phyloP scores from a whole-genome alignment of 805 yeast species.

The Candida xyloterini region DNA sequence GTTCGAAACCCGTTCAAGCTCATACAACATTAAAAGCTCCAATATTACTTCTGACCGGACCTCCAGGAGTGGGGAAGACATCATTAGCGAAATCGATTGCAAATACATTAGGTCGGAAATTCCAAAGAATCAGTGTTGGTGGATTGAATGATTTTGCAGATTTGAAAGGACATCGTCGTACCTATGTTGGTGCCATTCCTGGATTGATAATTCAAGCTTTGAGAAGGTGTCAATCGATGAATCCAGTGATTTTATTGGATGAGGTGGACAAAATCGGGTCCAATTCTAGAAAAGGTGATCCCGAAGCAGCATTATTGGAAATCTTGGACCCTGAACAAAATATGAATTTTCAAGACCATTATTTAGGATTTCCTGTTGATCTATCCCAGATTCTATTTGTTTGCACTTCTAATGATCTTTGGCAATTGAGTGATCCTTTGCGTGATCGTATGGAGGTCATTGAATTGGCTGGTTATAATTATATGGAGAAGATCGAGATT shows the following conservation, averaged over 20 bases:
- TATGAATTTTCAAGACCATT: slow-evolving; percentile 71
- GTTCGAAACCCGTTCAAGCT: background rate
- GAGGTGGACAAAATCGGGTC: slow-evolving; percentile 68
- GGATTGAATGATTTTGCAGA: slow-evolving; percentile 89
- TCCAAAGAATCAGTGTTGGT: slow-evolving; percentile 80
- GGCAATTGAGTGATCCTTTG: slow-evolving; percentile 69
- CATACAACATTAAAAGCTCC: slow-evolving; percentile 47
- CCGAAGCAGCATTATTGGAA: slow-evolving; percentile 84
- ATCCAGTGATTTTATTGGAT: slow-evolving; percentile 79
- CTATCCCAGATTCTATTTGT: slow-evolving; percentile 76
- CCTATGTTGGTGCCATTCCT: slow-evolving; percentile 91
- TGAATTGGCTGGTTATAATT: slow-evolving; percentile 74
- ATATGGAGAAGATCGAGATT: slow-evolving; percentile 70
- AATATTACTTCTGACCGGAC: slow-evolving; percentile 78
- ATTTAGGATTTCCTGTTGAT: slow-evolving; percentile 81
- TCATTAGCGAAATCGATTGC: slow-evolving; percentile 83
- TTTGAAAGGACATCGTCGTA: slow-evolving; percentile 85
- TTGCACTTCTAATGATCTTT: slow-evolving; percentile 81
- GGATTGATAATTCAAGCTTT: slow-evolving; percentile 77
- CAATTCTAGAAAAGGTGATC: slow-evolving; percentile 57
- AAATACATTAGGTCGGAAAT: slow-evolving; percentile 63
- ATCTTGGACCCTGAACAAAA: slow-evolving; percentile 92
- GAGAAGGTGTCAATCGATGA: slow-evolving; percentile 71
- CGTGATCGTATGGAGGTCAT: slow-evolving; percentile 83
- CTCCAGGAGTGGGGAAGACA: slow-evolving; percentile 94